Percentiles rank a stretch among this genome's conserved stretches.
These are phyloP conservation scores for Pleurotus tuber-regium DNA, from an alignment of 768 basidiomycete genomes.

Conservation along the genomic window DNA sequence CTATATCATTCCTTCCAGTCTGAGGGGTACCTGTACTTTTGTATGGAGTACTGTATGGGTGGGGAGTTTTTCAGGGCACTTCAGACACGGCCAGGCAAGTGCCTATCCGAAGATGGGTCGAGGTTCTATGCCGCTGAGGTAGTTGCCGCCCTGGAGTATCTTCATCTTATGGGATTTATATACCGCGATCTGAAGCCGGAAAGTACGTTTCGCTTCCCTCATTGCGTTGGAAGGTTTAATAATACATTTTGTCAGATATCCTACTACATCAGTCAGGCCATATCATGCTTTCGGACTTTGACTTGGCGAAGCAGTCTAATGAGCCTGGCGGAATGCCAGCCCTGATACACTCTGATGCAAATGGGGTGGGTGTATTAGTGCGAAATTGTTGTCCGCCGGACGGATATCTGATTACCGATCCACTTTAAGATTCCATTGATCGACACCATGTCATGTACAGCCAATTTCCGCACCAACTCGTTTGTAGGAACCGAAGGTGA, in stretches of 20 bases:
- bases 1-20: constrained; percentile 99
- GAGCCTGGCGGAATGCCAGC: constrained; percentile 85
- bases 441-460: constrained; percentile 96
- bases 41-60: constrained; percentile 99
- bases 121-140: constrained; percentile 99
- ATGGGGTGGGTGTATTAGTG: constrained; percentile 63
- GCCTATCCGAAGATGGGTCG: constrained; percentile 91
- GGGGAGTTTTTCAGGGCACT: constrained; percentile 99
- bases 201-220: constrained; percentile 59
- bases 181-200: constrained; percentile 99
- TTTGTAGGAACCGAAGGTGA: constrained; percentile 99
- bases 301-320: constrained; percentile 93
- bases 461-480: constrained; percentile 96
- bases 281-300: constrained; percentile 99
- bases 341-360: constrained; percentile 82
- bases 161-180: constrained; percentile 99
- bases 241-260: constrained; percentile 78
- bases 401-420: neutral
- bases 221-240: too few relatives aligned
- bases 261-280: constrained; percentile 96
- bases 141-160: constrained; percentile 93
- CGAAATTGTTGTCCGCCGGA: constrained; percentile 9
- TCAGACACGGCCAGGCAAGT: constrained; percentile 95
- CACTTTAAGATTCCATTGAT: constrained; percentile 76
- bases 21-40: constrained; percentile 96